Percentiles rank a stretch among this genome's conserved stretches.
Conservation (phyloP, 352 stramenopile species). For the Pythium myriotylum region DNA sequence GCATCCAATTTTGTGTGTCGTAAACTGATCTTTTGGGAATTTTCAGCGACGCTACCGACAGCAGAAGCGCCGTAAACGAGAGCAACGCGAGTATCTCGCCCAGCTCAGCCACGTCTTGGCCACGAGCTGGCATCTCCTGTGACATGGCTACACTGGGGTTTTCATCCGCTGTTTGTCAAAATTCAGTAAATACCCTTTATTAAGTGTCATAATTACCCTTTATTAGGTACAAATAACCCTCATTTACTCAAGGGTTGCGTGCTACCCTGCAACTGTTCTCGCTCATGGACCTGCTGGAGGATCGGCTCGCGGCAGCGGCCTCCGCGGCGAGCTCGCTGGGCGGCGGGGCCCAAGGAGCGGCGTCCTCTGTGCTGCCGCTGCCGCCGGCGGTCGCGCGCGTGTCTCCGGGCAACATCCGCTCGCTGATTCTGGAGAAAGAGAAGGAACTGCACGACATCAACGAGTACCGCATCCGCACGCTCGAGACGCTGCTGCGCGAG, state of each 20-base stretch:
- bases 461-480: slow-evolving; percentile 85
- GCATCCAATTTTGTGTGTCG: neutral
- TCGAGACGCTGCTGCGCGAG: slow-evolving; percentile 78
- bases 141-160: slow-evolving; percentile 10
- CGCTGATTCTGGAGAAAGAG: slow-evolving; percentile 90
- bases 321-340: neutral
- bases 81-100: slow-evolving; percentile 7
- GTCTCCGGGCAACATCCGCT: slow-evolving; percentile 72
- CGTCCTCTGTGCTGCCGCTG: neutral
- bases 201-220: neutral
- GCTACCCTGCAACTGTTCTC: neutral
- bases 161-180: neutral
- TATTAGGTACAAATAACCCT: neutral
- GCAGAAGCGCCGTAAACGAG: slow-evolving; percentile 5
- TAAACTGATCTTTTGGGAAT: neutral
- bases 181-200: slow-evolving; percentile 7
- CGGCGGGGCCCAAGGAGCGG: neutral
- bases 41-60: slow-evolving; percentile 22
- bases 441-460: slow-evolving; percentile 93
- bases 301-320: slow-evolving; percentile 6
- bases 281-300: slow-evolving; percentile 20
- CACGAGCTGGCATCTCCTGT: slow-evolving; percentile 22
- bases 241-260: slow-evolving; percentile 23
- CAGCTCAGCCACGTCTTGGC: slow-evolving; percentile 9
- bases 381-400: slow-evolving; percentile 32